Evolutionary conservation across 441 rosid genomes (phyloP).

Genomic region (Erodium moschatum): DNA sequence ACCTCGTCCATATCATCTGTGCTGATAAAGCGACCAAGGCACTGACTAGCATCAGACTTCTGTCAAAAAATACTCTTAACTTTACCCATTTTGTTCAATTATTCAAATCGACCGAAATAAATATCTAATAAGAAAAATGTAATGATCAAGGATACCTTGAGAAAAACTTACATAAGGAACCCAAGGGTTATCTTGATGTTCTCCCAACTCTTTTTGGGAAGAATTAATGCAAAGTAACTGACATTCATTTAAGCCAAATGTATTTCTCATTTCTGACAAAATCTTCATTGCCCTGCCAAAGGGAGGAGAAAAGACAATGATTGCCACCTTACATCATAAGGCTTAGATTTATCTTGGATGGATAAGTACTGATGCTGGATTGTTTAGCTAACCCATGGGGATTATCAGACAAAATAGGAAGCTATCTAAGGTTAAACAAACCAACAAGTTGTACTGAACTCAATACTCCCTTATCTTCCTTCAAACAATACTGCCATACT

Average conservation of each 20-base stretch:
- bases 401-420: neutral
- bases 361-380: constrained; percentile 5
- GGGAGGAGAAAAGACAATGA: constrained; percentile 16
- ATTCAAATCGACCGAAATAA: constrained; percentile 17
- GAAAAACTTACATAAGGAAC: constrained; percentile 50
- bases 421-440: neutral
- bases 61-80: constrained; percentile 35
- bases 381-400: neutral
- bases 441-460: neutral
- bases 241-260: constrained; percentile 73
- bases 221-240: constrained; percentile 86
- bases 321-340: constrained; percentile 14
- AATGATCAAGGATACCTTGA: constrained; percentile 18
- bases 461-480: neutral
- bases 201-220: constrained; percentile 55
- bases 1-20: constrained; percentile 76
- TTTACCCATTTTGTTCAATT: constrained; percentile 15
- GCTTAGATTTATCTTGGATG: neutral
- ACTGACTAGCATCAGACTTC: constrained; percentile 46
- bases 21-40: constrained; percentile 67
- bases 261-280: constrained; percentile 75
- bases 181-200: constrained; percentile 71
- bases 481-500: neutral
- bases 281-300: constrained; percentile 69
- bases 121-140: constrained; percentile 8